Percentiles rank a stretch among this genome's conserved stretches.
phyloP scores from a whole-genome alignment of 805 yeast species.

The Metschnikowia borealis region DNA sequence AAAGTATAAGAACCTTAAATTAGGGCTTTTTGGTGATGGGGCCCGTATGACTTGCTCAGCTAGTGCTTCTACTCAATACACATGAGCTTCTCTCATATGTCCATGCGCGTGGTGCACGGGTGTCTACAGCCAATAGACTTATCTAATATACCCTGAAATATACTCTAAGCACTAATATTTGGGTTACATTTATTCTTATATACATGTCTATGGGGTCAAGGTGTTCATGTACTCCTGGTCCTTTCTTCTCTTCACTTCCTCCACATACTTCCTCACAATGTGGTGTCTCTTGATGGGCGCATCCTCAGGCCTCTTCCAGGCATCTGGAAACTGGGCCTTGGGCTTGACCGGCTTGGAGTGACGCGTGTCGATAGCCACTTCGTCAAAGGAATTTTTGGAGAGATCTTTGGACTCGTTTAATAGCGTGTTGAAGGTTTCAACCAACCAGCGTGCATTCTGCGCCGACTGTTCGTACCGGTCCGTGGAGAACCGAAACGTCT shows the following conservation, averaged over 20 bases:
- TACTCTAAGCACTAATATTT: no score
- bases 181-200: neutral
- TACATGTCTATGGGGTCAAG: conserved; percentile 10
- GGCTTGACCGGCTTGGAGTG: conserved; percentile 49
- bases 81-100: neutral
- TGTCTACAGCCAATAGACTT: neutral
- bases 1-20: no score
- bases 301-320: conserved; percentile 67
- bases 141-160: no score
- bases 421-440: conserved; percentile 58
- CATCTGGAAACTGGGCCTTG: conserved; percentile 60
- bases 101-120: conserved; percentile 4
- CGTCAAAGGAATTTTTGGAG: conserved; percentile 58
- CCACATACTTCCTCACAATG: conserved; percentile 32
- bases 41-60: neutral
- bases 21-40: neutral
- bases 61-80: neutral
- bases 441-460: conserved; percentile 76
- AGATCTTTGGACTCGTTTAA: conserved; percentile 61
- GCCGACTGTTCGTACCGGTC: conserved; percentile 70
- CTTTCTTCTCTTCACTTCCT: conserved; percentile 27
- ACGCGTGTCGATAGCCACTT: conserved; percentile 78
- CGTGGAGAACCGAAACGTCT: conserved; percentile 60
- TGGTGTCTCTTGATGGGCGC: conserved; percentile 50
- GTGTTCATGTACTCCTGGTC: conserved; percentile 30